Percentiles rank a stretch among this genome's conserved stretches.
These are phyloP conservation scores for Ascochyta pisi DNA, from an alignment of 2,329 filamentous ascomycete species.

Conservation along the genomic window DNA sequence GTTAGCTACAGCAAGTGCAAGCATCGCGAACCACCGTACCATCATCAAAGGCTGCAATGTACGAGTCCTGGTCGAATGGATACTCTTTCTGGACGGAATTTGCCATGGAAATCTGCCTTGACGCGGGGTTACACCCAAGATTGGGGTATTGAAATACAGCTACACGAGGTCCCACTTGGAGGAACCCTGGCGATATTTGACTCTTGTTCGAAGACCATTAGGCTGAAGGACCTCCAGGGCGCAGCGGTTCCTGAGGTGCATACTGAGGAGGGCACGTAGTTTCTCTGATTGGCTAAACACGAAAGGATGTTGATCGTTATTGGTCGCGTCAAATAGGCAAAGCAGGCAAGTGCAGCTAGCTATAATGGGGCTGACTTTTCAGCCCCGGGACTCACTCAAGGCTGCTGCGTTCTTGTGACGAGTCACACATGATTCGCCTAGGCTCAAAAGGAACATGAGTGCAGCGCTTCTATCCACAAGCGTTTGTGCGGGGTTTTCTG, in stretches of 20 bases:
- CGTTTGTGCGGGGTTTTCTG: background rate
- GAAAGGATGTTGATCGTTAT: too few relatives aligned
- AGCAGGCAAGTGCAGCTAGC: background rate
- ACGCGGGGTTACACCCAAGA: background rate
- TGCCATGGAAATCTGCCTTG: background rate
- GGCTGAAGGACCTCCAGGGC: background rate
- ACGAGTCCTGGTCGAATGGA: slow-evolving; percentile 12
- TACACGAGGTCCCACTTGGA: too few relatives aligned
- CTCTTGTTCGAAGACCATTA: background rate
- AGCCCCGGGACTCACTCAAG: background rate
- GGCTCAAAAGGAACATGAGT: too few relatives aligned
- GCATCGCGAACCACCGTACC: background rate
- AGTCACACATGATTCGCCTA: too few relatives aligned
- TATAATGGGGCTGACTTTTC: background rate
- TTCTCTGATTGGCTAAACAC: background rate
- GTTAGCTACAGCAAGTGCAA: background rate
- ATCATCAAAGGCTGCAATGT: slow-evolving; percentile 17
- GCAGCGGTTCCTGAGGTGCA: background rate
- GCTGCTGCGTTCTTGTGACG: too few relatives aligned
- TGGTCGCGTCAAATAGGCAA: background rate
- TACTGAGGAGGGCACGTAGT: background rate
- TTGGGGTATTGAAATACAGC: too few relatives aligned
- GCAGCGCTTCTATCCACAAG: background rate
- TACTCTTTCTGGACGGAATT: background rate
- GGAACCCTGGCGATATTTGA: too few relatives aligned